phyloP scores from a whole-genome alignment of 164 flowering plant species.

The Warburgia ugandensis region DNA sequence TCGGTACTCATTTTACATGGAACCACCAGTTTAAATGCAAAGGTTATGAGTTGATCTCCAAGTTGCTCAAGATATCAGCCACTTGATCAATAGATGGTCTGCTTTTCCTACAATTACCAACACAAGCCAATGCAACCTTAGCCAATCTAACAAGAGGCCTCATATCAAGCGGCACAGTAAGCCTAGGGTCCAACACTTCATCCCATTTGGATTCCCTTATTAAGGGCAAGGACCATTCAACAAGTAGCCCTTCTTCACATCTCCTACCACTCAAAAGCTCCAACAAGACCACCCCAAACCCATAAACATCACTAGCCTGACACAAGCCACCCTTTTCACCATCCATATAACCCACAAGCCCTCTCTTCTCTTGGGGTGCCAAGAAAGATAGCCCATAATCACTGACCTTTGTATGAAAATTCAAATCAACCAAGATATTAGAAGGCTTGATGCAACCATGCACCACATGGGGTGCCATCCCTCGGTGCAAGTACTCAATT shows the following conservation, averaged over 20 bases:
- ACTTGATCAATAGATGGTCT: constrained; percentile 65
- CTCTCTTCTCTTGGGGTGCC: constrained; percentile 43
- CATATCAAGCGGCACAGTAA: constrained; percentile 31
- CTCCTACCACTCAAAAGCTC: constrained; percentile 70
- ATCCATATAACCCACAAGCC: constrained; percentile 58
- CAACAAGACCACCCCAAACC: constrained; percentile 70
- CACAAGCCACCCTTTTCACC: constrained; percentile 41
- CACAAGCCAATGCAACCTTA: constrained; percentile 77
- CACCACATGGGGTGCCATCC: constrained; percentile 37
- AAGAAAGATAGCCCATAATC: constrained; percentile 67
- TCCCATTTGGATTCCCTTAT: constrained; percentile 44
- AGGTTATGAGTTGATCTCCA: too few species aligned
- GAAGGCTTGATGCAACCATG: constrained; percentile 75
- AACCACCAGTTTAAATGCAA: too few species aligned
- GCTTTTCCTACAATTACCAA: constrained; percentile 50
- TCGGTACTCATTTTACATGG: too few species aligned
- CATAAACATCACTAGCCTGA: constrained; percentile 76
- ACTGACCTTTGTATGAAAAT: constrained; percentile 42
- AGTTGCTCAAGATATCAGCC: constrained; percentile 49
- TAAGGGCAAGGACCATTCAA: constrained; percentile 67
- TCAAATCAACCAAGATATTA: constrained; percentile 51
- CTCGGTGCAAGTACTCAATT: constrained; percentile 59
- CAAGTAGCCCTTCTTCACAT: constrained; percentile 52
- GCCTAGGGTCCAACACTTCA: constrained; percentile 66
- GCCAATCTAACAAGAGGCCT: constrained; percentile 49